phyloP scores from a whole-genome alignment of 805 yeast genomes.

The Kockiozyma suomiensis region DNA sequence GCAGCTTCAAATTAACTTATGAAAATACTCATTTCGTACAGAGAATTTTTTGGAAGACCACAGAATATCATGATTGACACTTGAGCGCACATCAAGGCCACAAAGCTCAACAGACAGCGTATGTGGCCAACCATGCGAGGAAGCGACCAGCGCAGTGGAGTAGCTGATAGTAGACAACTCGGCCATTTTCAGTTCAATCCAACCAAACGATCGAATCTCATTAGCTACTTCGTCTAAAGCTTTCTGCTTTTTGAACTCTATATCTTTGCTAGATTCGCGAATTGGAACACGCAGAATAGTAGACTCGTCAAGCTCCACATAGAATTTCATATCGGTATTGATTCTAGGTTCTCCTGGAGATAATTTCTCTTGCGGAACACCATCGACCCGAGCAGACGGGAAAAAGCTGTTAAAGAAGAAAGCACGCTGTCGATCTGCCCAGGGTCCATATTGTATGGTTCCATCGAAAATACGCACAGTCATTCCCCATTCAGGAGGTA shows the following conservation, averaged over 20 bases:
- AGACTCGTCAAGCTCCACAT: conserved; percentile 65
- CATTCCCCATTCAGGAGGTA: conserved; percentile 61
- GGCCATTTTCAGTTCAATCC: conserved; percentile 76
- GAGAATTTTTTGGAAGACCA: conserved; percentile 55
- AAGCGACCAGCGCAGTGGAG: conserved; percentile 56
- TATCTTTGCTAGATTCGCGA: conserved; percentile 80
- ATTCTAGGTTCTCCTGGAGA: conserved; percentile 57
- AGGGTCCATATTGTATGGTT: conserved; percentile 85
- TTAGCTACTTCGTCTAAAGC: conserved; percentile 43
- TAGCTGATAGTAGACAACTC: conserved; percentile 54
- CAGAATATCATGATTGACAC: conserved; percentile 85
- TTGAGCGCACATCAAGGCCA: conserved; percentile 68
- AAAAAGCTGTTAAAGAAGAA: conserved; percentile 65
- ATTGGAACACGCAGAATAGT: conserved; percentile 74
- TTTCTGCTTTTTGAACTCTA: conserved; percentile 43
- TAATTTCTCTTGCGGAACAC: conserved; percentile 48
- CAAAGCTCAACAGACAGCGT: conserved; percentile 50
- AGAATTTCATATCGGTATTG: conserved; percentile 58
- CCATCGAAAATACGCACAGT: conserved; percentile 62
- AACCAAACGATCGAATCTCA: conserved; percentile 73
- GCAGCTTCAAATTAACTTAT: too few relatives aligned
- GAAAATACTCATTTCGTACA: too few relatives aligned
- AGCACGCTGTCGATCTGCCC: conserved; percentile 86
- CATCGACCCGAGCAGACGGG: conserved; percentile 67
- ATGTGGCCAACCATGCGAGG: conserved; percentile 59